Conservation (phyloP, 192 early-diverging fungal genomes). For the Backusella parvicylindrica region DNA sequence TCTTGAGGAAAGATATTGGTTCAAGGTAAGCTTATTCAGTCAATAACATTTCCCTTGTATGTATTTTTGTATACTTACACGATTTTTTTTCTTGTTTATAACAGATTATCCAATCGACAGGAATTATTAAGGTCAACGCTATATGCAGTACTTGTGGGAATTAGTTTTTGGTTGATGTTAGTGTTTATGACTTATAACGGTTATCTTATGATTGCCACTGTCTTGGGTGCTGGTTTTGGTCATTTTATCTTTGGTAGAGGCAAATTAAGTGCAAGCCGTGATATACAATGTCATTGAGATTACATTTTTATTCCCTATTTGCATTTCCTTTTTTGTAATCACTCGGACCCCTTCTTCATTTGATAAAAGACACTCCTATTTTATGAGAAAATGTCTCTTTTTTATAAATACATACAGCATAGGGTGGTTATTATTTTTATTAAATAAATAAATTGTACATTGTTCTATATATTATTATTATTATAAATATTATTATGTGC, state of each 20-base stretch:
- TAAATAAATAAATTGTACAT: not conserved
- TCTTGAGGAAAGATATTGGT: not conserved
- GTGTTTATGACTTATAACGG: slow-evolving; percentile 87
- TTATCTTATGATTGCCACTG: slow-evolving; percentile 64
- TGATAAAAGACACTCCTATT: not conserved
- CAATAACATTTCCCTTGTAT: too few species aligned
- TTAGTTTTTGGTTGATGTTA: slow-evolving; percentile 75
- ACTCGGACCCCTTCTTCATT: not conserved
- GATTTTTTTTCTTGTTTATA: not conserved
- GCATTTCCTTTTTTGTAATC: not conserved
- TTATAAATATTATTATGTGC: not conserved
- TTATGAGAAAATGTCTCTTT: not conserved
- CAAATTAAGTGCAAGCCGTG: slow-evolving; percentile 16
- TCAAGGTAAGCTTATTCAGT: not conserved
- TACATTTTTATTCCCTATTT: not conserved
- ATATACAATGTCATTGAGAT: slow-evolving; percentile 26
- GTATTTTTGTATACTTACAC: too few species aligned
- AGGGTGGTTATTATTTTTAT: not conserved
- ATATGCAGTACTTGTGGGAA: slow-evolving; percentile 62
- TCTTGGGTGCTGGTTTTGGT: slow-evolving; percentile 66
- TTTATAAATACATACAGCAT: not conserved
- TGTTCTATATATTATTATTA: not conserved
- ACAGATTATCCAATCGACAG: slow-evolving; percentile 24
- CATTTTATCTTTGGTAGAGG: slow-evolving; percentile 48
- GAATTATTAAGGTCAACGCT: slow-evolving; percentile 59